Conservation (phyloP, 2,329 filamentous ascomycete genomes). For the Lizonia empirigonia region DNA sequence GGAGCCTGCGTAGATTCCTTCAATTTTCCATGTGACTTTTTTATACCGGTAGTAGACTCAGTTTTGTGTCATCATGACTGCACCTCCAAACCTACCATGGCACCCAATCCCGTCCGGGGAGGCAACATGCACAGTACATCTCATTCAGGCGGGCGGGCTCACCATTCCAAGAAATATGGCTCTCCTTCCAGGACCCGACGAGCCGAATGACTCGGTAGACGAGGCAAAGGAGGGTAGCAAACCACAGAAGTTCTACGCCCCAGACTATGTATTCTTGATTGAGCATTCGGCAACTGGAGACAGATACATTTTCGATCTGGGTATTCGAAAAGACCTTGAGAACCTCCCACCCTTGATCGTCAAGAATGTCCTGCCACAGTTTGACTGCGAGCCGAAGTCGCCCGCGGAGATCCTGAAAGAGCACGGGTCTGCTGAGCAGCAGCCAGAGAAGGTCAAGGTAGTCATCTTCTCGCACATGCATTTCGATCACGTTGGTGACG, state of each 20-base stretch:
- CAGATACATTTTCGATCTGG: conserved; percentile 60
- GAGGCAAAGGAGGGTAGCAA: conserved; percentile 41
- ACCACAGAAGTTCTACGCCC: conserved; percentile 29
- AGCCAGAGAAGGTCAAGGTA: conserved; percentile 49
- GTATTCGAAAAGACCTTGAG: conserved; percentile 55
- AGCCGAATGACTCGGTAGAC: conserved; percentile 48
- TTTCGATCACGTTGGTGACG: conserved; percentile 51
- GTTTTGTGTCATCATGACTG: not conserved
- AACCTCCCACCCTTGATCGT: conserved; percentile 49
- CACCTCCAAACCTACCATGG: conserved; percentile 25
- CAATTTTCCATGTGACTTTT: too few species aligned
- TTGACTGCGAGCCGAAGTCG: conserved; percentile 44
- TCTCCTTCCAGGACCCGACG: conserved; percentile 52
- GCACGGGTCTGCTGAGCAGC: conserved; percentile 34
- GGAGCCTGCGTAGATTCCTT: not conserved
- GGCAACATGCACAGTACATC: conserved; percentile 38
- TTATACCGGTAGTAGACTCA: not conserved
- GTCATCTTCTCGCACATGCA: conserved; percentile 50
- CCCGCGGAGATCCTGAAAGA: conserved; percentile 37
- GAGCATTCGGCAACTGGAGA: conserved; percentile 37
- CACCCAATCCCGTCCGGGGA: conserved; percentile 31
- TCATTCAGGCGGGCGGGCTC: conserved; percentile 49
- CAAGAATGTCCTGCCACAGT: conserved; percentile 49
- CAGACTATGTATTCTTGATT: conserved; percentile 43
- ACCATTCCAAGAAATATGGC: conserved; percentile 55